These are phyloP conservation scores for Gilbertella persicaria DNA, from an alignment of 371 early-diverging fungal species.

Conservation along the genomic window DNA sequence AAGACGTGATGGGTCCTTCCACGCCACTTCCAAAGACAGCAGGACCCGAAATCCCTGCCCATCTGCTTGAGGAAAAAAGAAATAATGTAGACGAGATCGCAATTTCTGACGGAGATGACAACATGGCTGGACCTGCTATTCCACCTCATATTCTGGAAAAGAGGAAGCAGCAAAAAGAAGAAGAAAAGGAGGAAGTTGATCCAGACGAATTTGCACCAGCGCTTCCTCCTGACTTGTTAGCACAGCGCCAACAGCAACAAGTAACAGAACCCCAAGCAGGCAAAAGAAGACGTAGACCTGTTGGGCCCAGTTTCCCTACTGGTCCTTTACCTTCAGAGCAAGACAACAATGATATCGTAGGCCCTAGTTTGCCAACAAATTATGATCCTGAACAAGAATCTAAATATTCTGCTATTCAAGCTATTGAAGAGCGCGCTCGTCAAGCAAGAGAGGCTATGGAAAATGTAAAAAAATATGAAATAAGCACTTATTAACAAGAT, in stretches of 20 bases:
- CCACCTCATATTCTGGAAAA: constrained; percentile 28
- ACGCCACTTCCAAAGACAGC: not conserved
- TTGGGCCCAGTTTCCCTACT: constrained; percentile 50
- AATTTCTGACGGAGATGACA: constrained; percentile 10
- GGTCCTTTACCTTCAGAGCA: constrained; percentile 19
- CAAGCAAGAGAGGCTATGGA: constrained; percentile 37
- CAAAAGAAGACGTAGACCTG: constrained; percentile 38
- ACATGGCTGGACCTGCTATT: constrained; percentile 28
- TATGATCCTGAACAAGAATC: constrained; percentile 45
- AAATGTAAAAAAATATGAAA: constrained; percentile 22
- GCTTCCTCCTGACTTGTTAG: constrained; percentile 57
- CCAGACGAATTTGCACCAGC: constrained; percentile 56
- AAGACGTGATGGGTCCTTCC: no score
- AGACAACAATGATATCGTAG: constrained; percentile 54
- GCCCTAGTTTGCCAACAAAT: constrained; percentile 51
- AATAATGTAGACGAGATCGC: not conserved
- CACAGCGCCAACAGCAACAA: constrained; percentile 31
- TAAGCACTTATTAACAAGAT: not conserved
- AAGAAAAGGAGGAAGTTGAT: constrained; percentile 19
- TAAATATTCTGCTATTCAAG: constrained; percentile 32
- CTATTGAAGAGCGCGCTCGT: constrained; percentile 37
- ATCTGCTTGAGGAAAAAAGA: constrained; percentile 2
- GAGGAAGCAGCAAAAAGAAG: constrained; percentile 10
- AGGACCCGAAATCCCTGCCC: constrained; percentile 13
- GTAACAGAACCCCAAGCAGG: constrained; percentile 10